Evolutionary conservation across 768 basidiomycete genomes (phyloP), one percentile per base, ranked within the genome.

Genomic region (Suillus weaverae): DNA sequence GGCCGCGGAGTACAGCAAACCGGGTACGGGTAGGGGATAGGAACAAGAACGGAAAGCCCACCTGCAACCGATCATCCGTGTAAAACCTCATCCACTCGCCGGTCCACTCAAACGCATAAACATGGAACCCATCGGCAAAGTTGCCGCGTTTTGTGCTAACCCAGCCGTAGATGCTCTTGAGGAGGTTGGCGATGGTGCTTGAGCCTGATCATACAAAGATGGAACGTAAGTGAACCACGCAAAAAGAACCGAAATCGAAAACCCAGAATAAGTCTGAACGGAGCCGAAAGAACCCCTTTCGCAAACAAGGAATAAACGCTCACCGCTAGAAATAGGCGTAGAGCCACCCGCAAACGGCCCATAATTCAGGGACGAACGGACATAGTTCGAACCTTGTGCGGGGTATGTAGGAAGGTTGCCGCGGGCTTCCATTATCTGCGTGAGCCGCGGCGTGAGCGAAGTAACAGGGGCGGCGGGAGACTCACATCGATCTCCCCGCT

Each of bases 331-430:
- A 38, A 82, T 69, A 2, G 85, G 70, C 0, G 76, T 66, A 50
- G 59, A 68, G 0, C 75, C 75, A 0, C 70, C 66, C 1, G 77
- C 70, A 10, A 85, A 71, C 43, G 85, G 84, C 3, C 92, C 93
- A 77, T 89, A 95, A 73, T 87, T 87, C 26, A 95, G 76, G 38
- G 85, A 81, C 6, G 86, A 83, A 63, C 87, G 79, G 26, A 83
- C 80, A 66, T 77, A 83, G 73, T 83, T 82, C 63, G 76, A 71
- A 59, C 84, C 83, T 68, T 82, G 78, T 0, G 71, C 77, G 11
- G 75, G 64, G 70, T 84, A 81, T 14, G 75, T 73, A n/a, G 78
- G 77, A 22, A 71, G 70, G 74, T 83, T 85, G 30, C 84, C 83
- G 70, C 80, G 83, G 66, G 78, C 86, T 79, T 77, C 86, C 83